Percentiles rank a stretch among this genome's conserved stretches.
Evolutionary conservation across 23 red algal species (phyloP).

Genomic region (Cyanidiococcus yangmingshanensis): DNA sequence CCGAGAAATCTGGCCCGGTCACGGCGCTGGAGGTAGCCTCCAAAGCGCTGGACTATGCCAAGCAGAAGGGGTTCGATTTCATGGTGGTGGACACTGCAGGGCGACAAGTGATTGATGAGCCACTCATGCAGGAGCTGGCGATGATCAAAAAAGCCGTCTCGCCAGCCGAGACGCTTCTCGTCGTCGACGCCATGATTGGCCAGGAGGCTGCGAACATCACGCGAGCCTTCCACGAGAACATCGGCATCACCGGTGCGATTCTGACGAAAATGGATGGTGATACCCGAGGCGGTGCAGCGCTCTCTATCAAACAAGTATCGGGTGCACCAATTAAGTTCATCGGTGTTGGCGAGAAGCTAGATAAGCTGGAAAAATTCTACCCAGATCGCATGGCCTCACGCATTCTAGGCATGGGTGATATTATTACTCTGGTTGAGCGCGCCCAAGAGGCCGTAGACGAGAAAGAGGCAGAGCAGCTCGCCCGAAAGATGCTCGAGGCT

Average conservation of each 20-base stretch:
- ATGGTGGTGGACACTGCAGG: constrained; percentile 95
- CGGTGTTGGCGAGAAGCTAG: constrained; percentile 73
- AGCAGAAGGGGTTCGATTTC: constrained; percentile 36
- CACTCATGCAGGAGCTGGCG: constrained; percentile 75
- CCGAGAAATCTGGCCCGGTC: constrained; percentile 18
- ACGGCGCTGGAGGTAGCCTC: constrained; percentile 46
- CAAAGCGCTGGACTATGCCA: constrained; percentile 40
- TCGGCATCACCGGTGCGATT: constrained; percentile 80
- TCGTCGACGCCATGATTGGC: constrained; percentile 97
- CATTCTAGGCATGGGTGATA: constrained; percentile 98
- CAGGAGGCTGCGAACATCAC: constrained; percentile 97
- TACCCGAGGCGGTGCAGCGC: constrained; percentile 85
- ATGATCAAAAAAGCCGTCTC: constrained; percentile 41
- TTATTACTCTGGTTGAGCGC: constrained; percentile 82
- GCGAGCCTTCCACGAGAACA: constrained; percentile 53
- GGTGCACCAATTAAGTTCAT: constrained; percentile 70
- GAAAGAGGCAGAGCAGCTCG: constrained; percentile 69
- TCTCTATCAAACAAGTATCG: constrained; percentile 73
- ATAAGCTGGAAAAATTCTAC: constrained; percentile 86
- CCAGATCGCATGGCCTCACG: constrained; percentile 85
- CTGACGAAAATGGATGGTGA: constrained; percentile 94
- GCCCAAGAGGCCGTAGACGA: constrained; percentile 84
- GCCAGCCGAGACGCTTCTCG: constrained; percentile 78
- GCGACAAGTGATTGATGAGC: constrained; percentile 76
- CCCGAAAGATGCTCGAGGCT: constrained; percentile 83